Evolutionary conservation across 805 yeast species (phyloP).

Genomic region (Cyberlindnera petersonii): DNA sequence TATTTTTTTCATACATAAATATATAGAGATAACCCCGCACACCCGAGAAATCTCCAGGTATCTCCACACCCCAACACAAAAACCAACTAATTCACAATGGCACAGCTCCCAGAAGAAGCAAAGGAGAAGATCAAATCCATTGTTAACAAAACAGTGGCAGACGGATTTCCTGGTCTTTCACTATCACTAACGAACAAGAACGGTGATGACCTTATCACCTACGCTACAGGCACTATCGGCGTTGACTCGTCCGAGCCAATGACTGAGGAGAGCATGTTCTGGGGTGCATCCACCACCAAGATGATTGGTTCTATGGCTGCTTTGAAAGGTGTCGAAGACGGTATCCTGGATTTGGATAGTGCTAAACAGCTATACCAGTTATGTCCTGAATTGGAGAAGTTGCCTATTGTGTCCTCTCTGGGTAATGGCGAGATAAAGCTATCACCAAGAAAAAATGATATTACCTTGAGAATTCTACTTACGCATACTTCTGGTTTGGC

Average conservation of each 20-base stretch:
- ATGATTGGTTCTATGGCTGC: slow-evolving; percentile 29
- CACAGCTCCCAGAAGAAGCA: background rate
- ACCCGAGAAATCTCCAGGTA: too few relatives aligned
- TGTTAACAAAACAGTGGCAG: background rate
- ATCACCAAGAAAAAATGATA: slow-evolving; percentile 26
- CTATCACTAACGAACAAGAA: slow-evolving; percentile 12
- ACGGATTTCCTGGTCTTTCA: slow-evolving; percentile 10
- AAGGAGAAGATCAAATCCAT: background rate
- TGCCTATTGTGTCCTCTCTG: slow-evolving; percentile 24
- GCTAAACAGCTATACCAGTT: slow-evolving; percentile 28
- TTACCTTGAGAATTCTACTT: slow-evolving; percentile 34
- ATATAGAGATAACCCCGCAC: too few relatives aligned
- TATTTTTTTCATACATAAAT: too few relatives aligned
- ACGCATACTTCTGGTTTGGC: slow-evolving; percentile 38
- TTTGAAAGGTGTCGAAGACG: slow-evolving; percentile 34
- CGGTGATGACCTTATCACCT: slow-evolving; percentile 20
- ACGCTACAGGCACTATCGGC: slow-evolving; percentile 21
- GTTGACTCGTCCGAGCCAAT: slow-evolving; percentile 11
- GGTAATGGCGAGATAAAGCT: slow-evolving; percentile 27
- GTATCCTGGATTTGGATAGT: slow-evolving; percentile 29
- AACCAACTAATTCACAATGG: too few relatives aligned
- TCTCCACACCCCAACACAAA: too few relatives aligned
- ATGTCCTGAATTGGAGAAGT: slow-evolving; percentile 30
- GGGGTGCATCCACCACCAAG: slow-evolving; percentile 34
- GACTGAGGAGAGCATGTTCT: slow-evolving; percentile 27